These are phyloP conservation scores for Tuber calosporum DNA, from an alignment of 495 filamentous ascomycete species.

Conservation along the genomic window DNA sequence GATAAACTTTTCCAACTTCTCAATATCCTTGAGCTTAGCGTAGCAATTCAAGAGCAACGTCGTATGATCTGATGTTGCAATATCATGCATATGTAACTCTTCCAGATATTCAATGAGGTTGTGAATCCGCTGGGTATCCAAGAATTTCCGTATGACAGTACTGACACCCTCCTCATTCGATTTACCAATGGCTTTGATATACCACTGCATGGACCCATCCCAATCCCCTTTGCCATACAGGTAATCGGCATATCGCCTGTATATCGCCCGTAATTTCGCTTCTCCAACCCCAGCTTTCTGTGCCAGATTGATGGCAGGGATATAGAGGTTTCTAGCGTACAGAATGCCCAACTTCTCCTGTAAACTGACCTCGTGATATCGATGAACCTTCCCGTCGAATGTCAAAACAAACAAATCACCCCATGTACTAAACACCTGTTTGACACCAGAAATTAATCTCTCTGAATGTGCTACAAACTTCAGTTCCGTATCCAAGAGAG, in stretches of 20 bases:
- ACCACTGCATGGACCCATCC: slow-evolving; percentile 97
- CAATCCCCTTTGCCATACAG: slow-evolving; percentile 93
- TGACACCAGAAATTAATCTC: slow-evolving; percentile 67
- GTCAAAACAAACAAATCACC: slow-evolving; percentile 82
- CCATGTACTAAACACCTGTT: slow-evolving; percentile 78
- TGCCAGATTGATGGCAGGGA: slow-evolving; percentile 84
- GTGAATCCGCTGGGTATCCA: slow-evolving; percentile 93
- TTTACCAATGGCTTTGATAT: slow-evolving; percentile 80
- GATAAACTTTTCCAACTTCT: slow-evolving; percentile 92
- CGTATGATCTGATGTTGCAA: slow-evolving; percentile 91
- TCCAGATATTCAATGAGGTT: slow-evolving; percentile 97
- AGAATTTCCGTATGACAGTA: slow-evolving; percentile 43
- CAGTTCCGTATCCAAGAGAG: slow-evolving; percentile 78
- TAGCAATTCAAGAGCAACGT: slow-evolving; percentile 94
- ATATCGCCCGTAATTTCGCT: slow-evolving; percentile 80
- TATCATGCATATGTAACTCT: slow-evolving; percentile 89
- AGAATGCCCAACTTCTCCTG: slow-evolving; percentile 89
- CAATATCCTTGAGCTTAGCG: slow-evolving; percentile 91
- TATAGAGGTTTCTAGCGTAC: slow-evolving; percentile 87
- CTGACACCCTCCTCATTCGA: slow-evolving; percentile 41
- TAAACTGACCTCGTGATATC: slow-evolving; percentile 86
- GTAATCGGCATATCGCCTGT: slow-evolving; percentile 87
- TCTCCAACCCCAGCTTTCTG: slow-evolving; percentile 77
- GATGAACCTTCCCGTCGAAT: slow-evolving; percentile 77
- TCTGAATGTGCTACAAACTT: slow-evolving; percentile 89